phyloP scores from a whole-genome alignment of 2,329 filamentous ascomycete genomes.

The Ophiocordyceps polyrhachis-furcata region DNA sequence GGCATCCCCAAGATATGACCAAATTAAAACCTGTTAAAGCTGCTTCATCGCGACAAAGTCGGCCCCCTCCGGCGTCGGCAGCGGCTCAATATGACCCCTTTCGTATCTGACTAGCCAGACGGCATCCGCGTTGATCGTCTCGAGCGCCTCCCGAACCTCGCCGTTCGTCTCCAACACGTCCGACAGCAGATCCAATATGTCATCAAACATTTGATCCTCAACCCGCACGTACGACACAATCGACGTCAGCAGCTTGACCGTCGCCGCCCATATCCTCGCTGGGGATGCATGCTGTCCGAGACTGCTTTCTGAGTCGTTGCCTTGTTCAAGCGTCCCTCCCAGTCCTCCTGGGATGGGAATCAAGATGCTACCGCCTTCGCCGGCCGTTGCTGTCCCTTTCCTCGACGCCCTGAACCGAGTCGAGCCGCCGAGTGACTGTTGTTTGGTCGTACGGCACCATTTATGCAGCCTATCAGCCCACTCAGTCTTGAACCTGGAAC shows the following conservation, averaged over 20 bases:
- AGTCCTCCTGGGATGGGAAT: slow-evolving; percentile 13
- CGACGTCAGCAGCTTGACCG: slow-evolving; percentile 37
- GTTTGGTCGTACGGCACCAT: slow-evolving; percentile 28
- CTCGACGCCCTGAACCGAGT: slow-evolving; percentile 1
- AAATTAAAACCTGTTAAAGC: background rate
- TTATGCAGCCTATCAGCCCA: slow-evolving; percentile 39
- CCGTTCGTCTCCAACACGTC: slow-evolving; percentile 24
- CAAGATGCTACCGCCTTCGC: slow-evolving; percentile 8
- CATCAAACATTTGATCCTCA: slow-evolving; percentile 53
- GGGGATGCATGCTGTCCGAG: slow-evolving; percentile 42
- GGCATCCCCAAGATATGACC: slow-evolving; percentile 30
- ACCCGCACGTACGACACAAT: slow-evolving; percentile 45
- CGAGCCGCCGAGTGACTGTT: slow-evolving; percentile 13
- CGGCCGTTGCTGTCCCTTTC: background rate
- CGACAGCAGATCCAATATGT: slow-evolving; percentile 44
- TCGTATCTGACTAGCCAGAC: slow-evolving; percentile 51
- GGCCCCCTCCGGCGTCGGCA: slow-evolving; percentile 22
- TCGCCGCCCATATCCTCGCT: slow-evolving; percentile 44
- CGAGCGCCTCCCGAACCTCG: slow-evolving; percentile 37
- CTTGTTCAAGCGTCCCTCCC: slow-evolving; percentile 4
- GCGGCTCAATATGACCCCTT: slow-evolving; percentile 19
- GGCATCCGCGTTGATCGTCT: slow-evolving; percentile 50
- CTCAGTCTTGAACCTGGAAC: slow-evolving; percentile 52
- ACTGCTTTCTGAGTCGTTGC: slow-evolving; percentile 12
- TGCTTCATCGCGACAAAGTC: slow-evolving; percentile 16